These are phyloP conservation scores for Onygenales sp. DNA, from an alignment of 2,329 filamentous ascomycete genomes.

Conservation along the genomic window DNA sequence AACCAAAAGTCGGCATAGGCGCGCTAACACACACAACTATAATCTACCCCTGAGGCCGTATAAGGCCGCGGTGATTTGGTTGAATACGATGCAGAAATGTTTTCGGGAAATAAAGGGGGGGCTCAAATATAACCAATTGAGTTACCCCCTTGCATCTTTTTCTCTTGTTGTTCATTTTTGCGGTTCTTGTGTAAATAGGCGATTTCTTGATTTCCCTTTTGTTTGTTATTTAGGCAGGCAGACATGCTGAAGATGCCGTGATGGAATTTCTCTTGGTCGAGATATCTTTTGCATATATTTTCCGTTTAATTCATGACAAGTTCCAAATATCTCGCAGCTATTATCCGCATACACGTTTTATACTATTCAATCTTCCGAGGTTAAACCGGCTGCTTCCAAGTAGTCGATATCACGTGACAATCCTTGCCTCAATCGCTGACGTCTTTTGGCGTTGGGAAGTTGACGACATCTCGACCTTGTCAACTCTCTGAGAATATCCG, in stretches of 20 bases:
- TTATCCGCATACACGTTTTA: too few relatives aligned
- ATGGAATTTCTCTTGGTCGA: too few relatives aligned
- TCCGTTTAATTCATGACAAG: too few relatives aligned
- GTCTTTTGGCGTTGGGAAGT: neutral
- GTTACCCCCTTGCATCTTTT: neutral
- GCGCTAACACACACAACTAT: constrained; percentile 15
- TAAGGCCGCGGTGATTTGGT: neutral
- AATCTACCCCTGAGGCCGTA: neutral
- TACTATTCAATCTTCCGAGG: neutral
- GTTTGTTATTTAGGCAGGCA: too few relatives aligned
- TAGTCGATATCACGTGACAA: neutral
- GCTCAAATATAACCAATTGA: neutral
- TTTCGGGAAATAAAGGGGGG: neutral
- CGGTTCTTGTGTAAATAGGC: constrained; percentile 1
- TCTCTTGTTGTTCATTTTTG: neutral
- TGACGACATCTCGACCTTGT: too few relatives aligned
- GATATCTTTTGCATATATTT: too few relatives aligned
- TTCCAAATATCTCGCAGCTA: too few relatives aligned
- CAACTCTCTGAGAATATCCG: too few relatives aligned
- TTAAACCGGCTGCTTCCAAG: neutral
- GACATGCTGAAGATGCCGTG: too few relatives aligned
- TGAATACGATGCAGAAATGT: neutral
- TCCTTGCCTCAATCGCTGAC: constrained; percentile 4
- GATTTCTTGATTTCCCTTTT: neutral
- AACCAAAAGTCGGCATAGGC: neutral